Conservation (phyloP, 2,329 filamentous ascomycete species). For the Alternaria atra region DNA sequence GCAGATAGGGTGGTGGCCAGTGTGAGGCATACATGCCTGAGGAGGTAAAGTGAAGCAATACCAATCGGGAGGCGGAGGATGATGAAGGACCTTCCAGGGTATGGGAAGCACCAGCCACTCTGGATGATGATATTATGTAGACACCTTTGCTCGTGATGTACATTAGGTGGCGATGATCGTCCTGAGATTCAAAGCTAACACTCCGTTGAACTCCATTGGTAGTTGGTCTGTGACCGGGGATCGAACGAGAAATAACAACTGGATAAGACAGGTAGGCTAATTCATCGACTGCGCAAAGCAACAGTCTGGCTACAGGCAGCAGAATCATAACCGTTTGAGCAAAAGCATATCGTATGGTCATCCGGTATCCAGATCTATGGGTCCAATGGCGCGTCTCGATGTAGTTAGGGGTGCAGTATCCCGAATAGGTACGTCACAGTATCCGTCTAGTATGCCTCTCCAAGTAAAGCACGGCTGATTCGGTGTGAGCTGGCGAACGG, state of each 20-base stretch:
- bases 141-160: neutral
- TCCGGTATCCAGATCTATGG: neutral
- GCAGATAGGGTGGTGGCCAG: neutral
- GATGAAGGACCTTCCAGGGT: neutral
- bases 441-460: neutral
- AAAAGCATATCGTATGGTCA: neutral
- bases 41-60: neutral
- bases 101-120: neutral
- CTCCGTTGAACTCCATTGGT: neutral
- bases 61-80: neutral
- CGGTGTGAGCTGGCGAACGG: neutral
- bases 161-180: neutral
- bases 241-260: neutral
- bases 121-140: neutral
- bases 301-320: no score
- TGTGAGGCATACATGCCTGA: conserved; percentile 5
- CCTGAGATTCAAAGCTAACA: neutral
- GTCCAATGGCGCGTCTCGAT: neutral
- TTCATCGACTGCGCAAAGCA: neutral
- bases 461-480: neutral
- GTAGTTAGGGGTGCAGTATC: neutral
- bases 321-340: neutral
- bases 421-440: neutral
- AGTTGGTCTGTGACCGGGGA: neutral
- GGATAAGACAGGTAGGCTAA: neutral